phyloP scores from a whole-genome alignment of 129 eudicot genomes.

The Calendula officinalis region DNA sequence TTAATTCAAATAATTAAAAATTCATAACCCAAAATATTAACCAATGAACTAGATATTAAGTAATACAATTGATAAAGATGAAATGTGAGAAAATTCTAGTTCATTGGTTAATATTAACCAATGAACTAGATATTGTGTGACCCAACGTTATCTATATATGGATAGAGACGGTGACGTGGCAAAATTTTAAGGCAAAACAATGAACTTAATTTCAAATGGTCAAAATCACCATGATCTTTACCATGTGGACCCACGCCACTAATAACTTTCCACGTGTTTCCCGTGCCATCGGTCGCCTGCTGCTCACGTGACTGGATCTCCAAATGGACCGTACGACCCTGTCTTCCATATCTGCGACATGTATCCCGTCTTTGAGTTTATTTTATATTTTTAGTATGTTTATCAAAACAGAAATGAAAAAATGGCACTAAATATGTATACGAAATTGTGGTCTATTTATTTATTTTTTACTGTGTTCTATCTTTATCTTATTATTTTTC shows the following conservation, averaged over 20 bases:
- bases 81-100: too few species aligned
- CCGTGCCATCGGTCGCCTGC: conserved; percentile 16
- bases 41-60: too few species aligned
- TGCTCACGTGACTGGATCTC: conserved; percentile 20
- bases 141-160: conserved; percentile 22
- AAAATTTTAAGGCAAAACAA: neutral
- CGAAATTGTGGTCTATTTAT: too few species aligned
- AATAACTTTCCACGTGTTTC: conserved; percentile 8
- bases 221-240: conserved; percentile 14
- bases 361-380: neutral
- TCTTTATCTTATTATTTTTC: too few species aligned
- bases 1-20: too few species aligned
- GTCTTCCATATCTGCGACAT: conserved; percentile 18
- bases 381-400: too few species aligned
- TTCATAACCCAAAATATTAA: too few species aligned
- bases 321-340: conserved; percentile 14
- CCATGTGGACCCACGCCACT: conserved; percentile 11
- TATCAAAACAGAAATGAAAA: too few species aligned
- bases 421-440: too few species aligned
- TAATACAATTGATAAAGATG: too few species aligned
- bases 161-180: conserved; percentile 30
- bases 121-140: neutral
- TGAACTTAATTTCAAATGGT: neutral
- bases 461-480: too few species aligned
- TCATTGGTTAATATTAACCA: too few species aligned